A percentile compares a stretch with the other conserved stretches of the same genome.
Conservation (phyloP, 495 filamentous ascomycete species). For the Neurospora tetraspora region DNA sequence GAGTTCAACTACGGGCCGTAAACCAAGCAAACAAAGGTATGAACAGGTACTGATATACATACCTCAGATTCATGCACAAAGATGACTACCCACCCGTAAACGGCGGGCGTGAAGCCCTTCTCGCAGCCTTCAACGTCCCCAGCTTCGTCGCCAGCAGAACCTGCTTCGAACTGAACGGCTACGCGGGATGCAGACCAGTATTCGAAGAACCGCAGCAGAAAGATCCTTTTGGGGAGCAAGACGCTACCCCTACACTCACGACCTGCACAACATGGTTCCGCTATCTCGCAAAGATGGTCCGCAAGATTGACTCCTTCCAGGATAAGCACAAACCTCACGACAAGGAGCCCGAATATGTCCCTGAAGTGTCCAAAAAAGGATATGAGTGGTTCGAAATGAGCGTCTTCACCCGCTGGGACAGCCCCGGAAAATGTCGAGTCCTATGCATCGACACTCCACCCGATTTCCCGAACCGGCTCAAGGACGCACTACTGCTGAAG, state of each 20-base stretch:
- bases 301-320: neutral
- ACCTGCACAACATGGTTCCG: conserved; percentile 15
- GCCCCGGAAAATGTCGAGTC: conserved; percentile 3
- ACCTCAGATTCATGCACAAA: conserved; percentile 8
- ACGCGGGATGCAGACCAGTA: conserved; percentile 9
- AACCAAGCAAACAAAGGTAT: too few species aligned
- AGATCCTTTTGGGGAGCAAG: conserved; percentile 1
- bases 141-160: conserved; percentile 11
- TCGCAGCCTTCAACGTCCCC: conserved; percentile 15
- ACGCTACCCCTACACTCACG: neutral
- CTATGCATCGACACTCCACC: conserved; percentile 10
- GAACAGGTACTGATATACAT: neutral
- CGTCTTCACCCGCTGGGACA: conserved; percentile 14
- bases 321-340: conserved; percentile 2
- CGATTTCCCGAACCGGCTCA: conserved; percentile 2
- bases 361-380: neutral
- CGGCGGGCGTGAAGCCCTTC: conserved; percentile 5
- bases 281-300: conserved; percentile 13
- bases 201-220: neutral
- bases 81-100: conserved; percentile 4
- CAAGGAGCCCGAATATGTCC: conserved; percentile 7
- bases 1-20: neutral
- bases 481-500: neutral
- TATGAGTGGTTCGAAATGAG: conserved; percentile 18
- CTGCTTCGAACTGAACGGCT: conserved; percentile 18